Conservation (phyloP, 371 early-diverging fungal species). For the Mucor circinelloides region DNA sequence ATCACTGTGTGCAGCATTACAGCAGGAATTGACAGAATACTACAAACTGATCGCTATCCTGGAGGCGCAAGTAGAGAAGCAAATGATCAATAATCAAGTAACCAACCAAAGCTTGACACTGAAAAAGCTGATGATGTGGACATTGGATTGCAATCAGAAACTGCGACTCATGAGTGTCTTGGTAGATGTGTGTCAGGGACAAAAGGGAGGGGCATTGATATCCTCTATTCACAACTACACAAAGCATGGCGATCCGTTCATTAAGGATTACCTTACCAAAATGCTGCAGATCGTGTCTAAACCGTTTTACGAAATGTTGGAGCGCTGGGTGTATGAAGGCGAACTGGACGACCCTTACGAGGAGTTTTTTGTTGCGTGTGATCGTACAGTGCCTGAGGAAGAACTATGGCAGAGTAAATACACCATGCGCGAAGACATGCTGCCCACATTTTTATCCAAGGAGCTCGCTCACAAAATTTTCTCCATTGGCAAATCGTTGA, state of each 20-base stretch:
- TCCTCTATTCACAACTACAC: conserved; percentile 79
- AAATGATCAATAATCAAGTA: conserved; percentile 10
- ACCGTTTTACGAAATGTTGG: conserved; percentile 90
- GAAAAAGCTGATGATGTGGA: conserved; percentile 88
- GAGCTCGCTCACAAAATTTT: conserved; percentile 89
- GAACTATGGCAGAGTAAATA: conserved; percentile 87
- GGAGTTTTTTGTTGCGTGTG: conserved; percentile 88
- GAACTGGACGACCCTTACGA: conserved; percentile 91
- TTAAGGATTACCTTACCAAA: conserved; percentile 75
- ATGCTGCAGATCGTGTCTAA: conserved; percentile 78
- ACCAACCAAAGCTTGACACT: conserved; percentile 68
- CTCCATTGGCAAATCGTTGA: conserved; percentile 91
- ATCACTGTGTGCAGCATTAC: conserved; percentile 82
- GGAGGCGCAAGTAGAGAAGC: conserved; percentile 75
- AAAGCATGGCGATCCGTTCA: conserved; percentile 90
- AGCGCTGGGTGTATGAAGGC: conserved; percentile 94
- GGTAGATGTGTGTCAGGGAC: conserved; percentile 59
- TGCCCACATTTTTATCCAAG: conserved; percentile 81
- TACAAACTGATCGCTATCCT: conserved; percentile 84
- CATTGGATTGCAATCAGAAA: conserved; percentile 73
- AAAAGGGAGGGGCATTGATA: conserved; percentile 83
- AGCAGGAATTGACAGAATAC: conserved; percentile 78
- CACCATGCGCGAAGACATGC: conserved; percentile 71
- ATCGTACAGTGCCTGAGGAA: conserved; percentile 57
- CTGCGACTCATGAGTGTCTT: conserved; percentile 72